Conservation (phyloP, 2,329 filamentous ascomycete genomes). For the Zopfia rhizophila region DNA sequence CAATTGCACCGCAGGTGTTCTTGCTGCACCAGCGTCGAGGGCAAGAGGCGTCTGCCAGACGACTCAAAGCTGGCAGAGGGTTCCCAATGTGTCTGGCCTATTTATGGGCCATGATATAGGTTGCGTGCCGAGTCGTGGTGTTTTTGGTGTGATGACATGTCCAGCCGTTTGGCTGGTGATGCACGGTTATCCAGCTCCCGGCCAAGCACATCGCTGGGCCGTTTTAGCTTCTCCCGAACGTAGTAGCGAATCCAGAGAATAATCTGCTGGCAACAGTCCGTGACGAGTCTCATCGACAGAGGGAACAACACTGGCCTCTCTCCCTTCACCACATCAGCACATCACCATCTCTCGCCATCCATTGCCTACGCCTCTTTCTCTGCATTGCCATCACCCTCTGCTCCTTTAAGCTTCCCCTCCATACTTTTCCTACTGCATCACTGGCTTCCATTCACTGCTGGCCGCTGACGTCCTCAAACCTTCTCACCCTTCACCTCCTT, state of each 20-base stretch:
- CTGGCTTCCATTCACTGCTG: conserved; percentile 25
- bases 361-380: neutral
- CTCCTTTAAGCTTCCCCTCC: conserved; percentile 14
- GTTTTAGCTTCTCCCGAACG: conserved; percentile 20
- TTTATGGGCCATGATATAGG: too few species aligned
- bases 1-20: conserved; percentile 25
- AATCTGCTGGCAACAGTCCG: conserved; percentile 19
- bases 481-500: conserved; percentile 12
- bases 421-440: conserved; percentile 26
- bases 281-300: conserved; percentile 5
- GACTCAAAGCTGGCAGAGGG: too few species aligned
- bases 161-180: too few species aligned
- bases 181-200: conserved; percentile 9
- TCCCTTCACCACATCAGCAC: conserved; percentile 2
- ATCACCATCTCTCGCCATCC: neutral
- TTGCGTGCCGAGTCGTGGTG: neutral
- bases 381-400: neutral
- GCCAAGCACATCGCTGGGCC: too few species aligned
- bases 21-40: conserved; percentile 35
- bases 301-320: conserved; percentile 5
- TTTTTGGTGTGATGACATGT: conserved; percentile 13
- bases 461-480: conserved; percentile 33
- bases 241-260: conserved; percentile 17
- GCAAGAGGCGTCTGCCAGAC: neutral
- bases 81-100: too few species aligned